Percentiles rank a stretch among this genome's conserved stretches.
phyloP scores from a whole-genome alignment of 805 yeast genomes.

The Barnettozyma botsteinii region DNA sequence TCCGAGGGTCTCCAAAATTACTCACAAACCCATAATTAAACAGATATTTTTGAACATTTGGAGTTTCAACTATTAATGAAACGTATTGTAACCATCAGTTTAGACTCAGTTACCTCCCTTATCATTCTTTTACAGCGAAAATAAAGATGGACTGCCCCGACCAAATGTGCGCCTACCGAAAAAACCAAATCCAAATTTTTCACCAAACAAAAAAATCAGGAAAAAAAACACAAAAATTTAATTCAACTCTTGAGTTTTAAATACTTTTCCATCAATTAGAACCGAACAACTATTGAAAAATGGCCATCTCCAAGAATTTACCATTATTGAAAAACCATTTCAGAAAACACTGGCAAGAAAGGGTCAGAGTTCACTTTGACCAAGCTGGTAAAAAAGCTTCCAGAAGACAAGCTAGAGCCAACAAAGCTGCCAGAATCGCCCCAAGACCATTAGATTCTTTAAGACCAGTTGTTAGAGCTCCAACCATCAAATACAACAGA shows the following conservation, averaged over 20 bases:
- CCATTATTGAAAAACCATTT: slow-evolving; percentile 99
- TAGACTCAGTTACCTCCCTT: no score
- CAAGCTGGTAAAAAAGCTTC: slow-evolving; percentile 99
- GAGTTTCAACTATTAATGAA: no score
- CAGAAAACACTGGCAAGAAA: slow-evolving; percentile 99
- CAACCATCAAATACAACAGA: slow-evolving; percentile 98
- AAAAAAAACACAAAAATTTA: background rate
- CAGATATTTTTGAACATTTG: no score
- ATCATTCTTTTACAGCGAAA: no score
- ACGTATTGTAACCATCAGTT: no score
- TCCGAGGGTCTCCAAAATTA: no score
- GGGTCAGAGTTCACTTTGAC: slow-evolving; percentile 99
- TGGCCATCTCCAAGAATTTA: slow-evolving; percentile 98
- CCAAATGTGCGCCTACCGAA: slow-evolving; percentile 1
- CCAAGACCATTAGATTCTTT: slow-evolving; percentile 96
- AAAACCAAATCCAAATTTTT: no score
- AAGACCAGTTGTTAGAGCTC: slow-evolving; percentile 98
- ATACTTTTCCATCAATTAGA: background rate
- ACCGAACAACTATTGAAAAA: slow-evolving; percentile 1
- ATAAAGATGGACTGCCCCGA: no score
- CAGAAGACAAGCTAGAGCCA: slow-evolving; percentile 91
- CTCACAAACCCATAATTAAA: no score
- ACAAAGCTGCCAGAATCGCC: slow-evolving; percentile 91
- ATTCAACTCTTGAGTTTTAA: no score
- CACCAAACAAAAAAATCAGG: slow-evolving; percentile 2